Conservation (phyloP, 805 yeast genomes). For the Pichia occidentalis region DNA sequence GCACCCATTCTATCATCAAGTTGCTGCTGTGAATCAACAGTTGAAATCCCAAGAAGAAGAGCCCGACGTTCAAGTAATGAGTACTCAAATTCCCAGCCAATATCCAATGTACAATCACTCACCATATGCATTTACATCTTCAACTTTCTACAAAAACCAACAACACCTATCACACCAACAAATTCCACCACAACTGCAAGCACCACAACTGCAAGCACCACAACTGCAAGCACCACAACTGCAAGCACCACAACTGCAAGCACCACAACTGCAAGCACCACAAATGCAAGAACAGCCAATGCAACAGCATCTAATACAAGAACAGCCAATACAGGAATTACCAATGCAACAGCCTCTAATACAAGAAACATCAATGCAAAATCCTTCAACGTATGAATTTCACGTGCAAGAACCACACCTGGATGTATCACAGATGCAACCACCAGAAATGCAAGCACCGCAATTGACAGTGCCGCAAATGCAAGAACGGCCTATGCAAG, state of each 20-base stretch:
- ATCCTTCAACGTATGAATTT: no score
- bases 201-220: background rate
- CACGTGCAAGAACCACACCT: no score
- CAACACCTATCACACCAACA: background rate
- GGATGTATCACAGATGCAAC: no score
- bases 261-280: background rate
- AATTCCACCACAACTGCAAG: background rate
- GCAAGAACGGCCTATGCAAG: no score
- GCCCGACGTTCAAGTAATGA: background rate
- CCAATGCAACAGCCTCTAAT: no score
- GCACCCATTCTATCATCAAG: no score
- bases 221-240: background rate
- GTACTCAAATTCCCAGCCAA: background rate
- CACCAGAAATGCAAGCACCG: no score
- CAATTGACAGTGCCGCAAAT: no score
- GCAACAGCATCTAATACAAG: no score
- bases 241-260: constrained; percentile 4
- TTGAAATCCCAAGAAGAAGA: background rate
- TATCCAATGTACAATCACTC: background rate
- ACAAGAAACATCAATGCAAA: no score
- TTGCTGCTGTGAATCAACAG: no score
- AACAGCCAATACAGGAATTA: no score
- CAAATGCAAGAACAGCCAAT: background rate
- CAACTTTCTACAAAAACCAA: background rate
- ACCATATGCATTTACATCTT: background rate